These are phyloP conservation scores for Talaromyces albobiverticillius DNA, from an alignment of 2,329 filamentous ascomycete genomes.

Conservation along the genomic window DNA sequence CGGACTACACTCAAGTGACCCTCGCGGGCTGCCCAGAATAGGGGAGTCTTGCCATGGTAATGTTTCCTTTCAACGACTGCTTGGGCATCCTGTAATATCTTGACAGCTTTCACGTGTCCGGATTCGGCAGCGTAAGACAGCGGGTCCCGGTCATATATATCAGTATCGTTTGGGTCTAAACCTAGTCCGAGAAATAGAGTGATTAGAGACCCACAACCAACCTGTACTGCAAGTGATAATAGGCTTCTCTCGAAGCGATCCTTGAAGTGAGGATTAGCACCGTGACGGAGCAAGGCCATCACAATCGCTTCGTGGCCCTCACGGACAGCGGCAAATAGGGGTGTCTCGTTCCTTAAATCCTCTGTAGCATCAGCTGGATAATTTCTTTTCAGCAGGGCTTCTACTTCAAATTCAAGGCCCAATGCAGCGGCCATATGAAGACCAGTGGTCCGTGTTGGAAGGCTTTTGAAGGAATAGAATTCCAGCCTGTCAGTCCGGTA, in stretches of 20 bases:
- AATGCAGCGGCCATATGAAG: neutral
- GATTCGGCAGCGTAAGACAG: neutral
- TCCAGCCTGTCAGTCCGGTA: no score
- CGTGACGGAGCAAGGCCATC: neutral
- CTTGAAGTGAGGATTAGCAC: neutral
- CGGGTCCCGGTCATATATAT: neutral
- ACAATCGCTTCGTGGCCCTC: neutral
- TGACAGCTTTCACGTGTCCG: neutral
- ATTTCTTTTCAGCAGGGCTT: neutral
- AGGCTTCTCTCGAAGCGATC: neutral
- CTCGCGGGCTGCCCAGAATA: neutral
- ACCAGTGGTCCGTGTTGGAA: neutral
- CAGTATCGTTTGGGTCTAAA: neutral
- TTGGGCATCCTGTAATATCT: neutral
- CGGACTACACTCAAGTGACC: neutral
- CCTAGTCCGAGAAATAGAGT: neutral
- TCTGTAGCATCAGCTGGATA: neutral
- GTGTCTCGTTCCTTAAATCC: neutral
- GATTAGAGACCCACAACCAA: neutral
- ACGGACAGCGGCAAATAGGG: neutral
- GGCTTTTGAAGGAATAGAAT: neutral
- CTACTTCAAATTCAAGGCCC: neutral
- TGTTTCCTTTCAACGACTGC: neutral
- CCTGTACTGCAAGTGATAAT: neutral
- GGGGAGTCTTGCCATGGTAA: neutral